Percentiles rank a stretch among this genome's conserved stretches.
Conservation (phyloP, 2,329 filamentous ascomycete species). For the Orbilia ellipsospora region DNA sequence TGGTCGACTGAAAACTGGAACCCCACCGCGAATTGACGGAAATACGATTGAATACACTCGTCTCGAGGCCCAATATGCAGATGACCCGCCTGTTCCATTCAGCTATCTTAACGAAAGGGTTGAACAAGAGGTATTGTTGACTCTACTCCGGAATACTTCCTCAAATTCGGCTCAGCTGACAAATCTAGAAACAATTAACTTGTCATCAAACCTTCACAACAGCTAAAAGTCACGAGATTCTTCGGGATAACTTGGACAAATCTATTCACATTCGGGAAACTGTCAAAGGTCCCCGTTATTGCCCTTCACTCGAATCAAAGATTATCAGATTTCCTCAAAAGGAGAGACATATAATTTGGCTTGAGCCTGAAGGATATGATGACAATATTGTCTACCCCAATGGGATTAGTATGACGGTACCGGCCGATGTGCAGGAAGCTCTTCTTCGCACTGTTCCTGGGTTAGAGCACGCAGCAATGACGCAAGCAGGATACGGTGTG, state of each 20-base stretch:
- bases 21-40: constrained; percentile 84
- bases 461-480: constrained; percentile 87
- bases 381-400: constrained; percentile 94
- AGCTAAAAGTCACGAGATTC: constrained; percentile 80
- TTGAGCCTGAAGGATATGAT: constrained; percentile 94
- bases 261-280: constrained; percentile 96
- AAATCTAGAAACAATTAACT: constrained; percentile 73
- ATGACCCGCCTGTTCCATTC: constrained; percentile 87
- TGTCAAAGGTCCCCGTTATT: constrained; percentile 93
- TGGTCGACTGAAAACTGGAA: constrained; percentile 93
- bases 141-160: neutral
- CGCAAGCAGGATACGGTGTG: constrained; percentile 94
- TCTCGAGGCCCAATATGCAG: constrained; percentile 80
- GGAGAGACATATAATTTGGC: constrained; percentile 87
- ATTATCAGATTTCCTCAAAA: constrained; percentile 87
- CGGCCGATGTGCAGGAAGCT: constrained; percentile 83
- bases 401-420: constrained; percentile 96
- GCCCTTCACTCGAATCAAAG: constrained; percentile 94
- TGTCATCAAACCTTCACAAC: constrained; percentile 93
- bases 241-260: constrained; percentile 90
- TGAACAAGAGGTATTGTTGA: constrained; percentile 69
- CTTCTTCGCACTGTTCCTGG: constrained; percentile 89
- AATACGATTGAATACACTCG: constrained; percentile 81
- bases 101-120: constrained; percentile 87
- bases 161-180: neutral